phyloP scores from a whole-genome alignment of 139 green algal genomes.

The Tetraselmis chui region DNA sequence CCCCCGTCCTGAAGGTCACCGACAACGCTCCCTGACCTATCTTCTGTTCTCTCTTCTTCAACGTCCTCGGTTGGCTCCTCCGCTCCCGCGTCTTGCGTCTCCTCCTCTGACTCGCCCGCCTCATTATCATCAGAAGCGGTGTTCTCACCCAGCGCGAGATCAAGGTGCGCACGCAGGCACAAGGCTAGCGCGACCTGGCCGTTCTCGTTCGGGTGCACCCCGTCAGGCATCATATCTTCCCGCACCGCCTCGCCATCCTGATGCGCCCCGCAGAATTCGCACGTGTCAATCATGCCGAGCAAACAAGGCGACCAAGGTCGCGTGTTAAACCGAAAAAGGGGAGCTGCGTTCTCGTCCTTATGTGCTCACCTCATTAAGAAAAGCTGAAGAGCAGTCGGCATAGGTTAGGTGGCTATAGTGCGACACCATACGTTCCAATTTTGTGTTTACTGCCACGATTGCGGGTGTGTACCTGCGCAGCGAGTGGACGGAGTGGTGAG shows the following conservation, averaged over 20 bases:
- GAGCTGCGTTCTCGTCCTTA: no score
- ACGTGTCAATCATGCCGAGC: no score
- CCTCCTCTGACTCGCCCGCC: not conserved
- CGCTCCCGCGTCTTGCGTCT: no score
- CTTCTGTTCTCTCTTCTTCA: no score
- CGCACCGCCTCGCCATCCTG: not conserved
- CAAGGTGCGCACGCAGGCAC: not conserved
- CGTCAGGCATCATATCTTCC: not conserved
- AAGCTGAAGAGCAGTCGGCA: not conserved
- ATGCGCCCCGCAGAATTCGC: no score
- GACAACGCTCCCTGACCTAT: no score
- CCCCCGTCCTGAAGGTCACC: not conserved
- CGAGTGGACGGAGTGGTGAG: no score
- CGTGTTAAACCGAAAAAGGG: no score
- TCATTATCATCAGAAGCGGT: not conserved
- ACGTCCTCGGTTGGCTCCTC: no score
- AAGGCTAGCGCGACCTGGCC: not conserved
- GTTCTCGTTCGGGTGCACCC: not conserved
- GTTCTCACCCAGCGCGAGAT: not conserved
- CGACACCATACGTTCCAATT: not conserved
- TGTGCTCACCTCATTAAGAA: no score
- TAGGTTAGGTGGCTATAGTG: not conserved
- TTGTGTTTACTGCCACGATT: not conserved
- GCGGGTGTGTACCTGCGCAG: no score
- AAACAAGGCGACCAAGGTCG: no score